These are phyloP conservation scores for Silene uniflora DNA, from an alignment of 148 eudicot genomes.

Conservation along the genomic window DNA sequence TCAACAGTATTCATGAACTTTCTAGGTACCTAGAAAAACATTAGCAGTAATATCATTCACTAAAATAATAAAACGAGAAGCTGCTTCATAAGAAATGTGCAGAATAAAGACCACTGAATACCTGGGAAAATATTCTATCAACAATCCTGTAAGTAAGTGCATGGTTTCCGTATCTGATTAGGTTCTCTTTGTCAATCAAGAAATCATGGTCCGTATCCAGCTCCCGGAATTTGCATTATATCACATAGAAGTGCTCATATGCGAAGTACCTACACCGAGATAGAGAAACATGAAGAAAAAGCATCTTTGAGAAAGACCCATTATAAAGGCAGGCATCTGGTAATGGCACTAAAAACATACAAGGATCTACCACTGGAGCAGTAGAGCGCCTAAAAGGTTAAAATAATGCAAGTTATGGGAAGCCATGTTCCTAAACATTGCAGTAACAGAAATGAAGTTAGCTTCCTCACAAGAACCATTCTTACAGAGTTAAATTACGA, in stretches of 20 bases:
- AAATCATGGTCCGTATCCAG: constrained; percentile 94
- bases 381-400: background rate
- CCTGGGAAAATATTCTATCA: constrained; percentile 95
- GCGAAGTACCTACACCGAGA: constrained; percentile 70
- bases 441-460: background rate
- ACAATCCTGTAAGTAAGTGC: constrained; percentile 95
- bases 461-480: background rate
- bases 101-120: constrained; percentile 24
- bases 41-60: constrained; percentile 1
- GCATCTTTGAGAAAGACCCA: background rate
- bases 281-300: constrained; percentile 7
- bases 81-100: background rate
- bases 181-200: constrained; percentile 89
- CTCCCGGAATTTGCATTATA: constrained; percentile 98
- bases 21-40: constrained; percentile 57
- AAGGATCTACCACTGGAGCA: background rate
- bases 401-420: background rate
- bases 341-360: background rate
- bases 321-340: background rate
- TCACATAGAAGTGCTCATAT: constrained; percentile 92
- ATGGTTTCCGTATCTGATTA: constrained; percentile 93
- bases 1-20: constrained; percentile 80
- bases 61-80: background rate
- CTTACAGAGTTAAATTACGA: background rate
- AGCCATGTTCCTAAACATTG: background rate